Evolutionary conservation across 306 rosid genomes (phyloP).

Genomic region (Potentilla sterilis): DNA sequence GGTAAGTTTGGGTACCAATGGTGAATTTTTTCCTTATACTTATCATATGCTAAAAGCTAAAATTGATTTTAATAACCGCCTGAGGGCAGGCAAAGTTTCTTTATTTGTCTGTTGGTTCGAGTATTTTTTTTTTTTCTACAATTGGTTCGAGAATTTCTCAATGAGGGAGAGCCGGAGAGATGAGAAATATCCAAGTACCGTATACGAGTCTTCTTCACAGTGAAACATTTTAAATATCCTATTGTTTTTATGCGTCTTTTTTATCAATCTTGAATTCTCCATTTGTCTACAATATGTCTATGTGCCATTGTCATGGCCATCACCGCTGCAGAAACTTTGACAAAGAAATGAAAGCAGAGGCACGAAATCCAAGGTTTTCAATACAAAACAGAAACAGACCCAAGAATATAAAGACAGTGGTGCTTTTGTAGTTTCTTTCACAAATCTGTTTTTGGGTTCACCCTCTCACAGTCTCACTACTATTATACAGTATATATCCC

Average conservation of each 20-base stretch:
- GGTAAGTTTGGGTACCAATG: too few relatives aligned
- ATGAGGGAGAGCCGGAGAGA: background rate
- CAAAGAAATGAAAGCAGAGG: conserved; percentile 58
- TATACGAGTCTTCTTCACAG: too few relatives aligned
- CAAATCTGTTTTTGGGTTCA: conserved; percentile 11
- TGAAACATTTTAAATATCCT: background rate
- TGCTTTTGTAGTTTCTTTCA: conserved; percentile 30
- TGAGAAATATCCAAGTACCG: background rate
- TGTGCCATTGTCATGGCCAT: conserved; percentile 52
- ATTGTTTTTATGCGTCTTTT: background rate
- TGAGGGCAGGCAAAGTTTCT: too few relatives aligned
- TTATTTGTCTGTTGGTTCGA: too few relatives aligned
- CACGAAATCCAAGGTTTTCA: conserved; percentile 67
- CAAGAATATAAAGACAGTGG: conserved; percentile 53
- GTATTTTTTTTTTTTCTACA: too few relatives aligned
- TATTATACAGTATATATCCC: conserved; percentile 18
- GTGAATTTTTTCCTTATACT: too few relatives aligned
- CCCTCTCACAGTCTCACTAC: background rate
- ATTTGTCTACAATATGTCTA: background rate
- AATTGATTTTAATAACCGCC: too few relatives aligned
- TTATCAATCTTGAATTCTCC: background rate
- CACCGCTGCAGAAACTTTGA: conserved; percentile 58
- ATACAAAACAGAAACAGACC: conserved; percentile 49
- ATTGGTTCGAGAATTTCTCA: too few relatives aligned
- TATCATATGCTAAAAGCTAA: too few relatives aligned